phyloP scores from a whole-genome alignment of 2,329 filamentous ascomycete genomes.

The Pyricularia pennisetigena region DNA sequence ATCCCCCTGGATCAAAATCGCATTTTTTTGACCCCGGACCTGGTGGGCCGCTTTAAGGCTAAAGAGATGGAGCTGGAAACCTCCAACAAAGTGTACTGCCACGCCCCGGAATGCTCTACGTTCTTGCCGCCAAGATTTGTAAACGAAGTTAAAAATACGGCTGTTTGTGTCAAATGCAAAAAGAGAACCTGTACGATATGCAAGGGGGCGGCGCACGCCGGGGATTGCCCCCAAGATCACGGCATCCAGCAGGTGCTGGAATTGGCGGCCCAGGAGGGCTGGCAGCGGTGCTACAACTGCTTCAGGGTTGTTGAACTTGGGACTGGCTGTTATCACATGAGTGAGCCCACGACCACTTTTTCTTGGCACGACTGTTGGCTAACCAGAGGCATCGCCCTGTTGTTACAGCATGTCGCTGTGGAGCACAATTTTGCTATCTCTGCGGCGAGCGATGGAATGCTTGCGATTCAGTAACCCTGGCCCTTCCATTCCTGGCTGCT shows the following conservation, averaged over 20 bases:
- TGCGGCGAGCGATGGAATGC: conserved; percentile 2
- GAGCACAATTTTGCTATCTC: background rate
- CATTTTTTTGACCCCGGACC: too few relatives aligned
- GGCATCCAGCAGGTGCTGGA: conserved; percentile 26
- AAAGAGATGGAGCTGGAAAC: too few relatives aligned
- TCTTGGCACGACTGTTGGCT: background rate
- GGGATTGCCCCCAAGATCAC: conserved; percentile 36
- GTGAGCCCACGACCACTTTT: conserved; percentile 23
- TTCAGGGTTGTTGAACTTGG: too few relatives aligned
- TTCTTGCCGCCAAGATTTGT: conserved; percentile 31
- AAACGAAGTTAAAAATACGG: conserved; percentile 17
- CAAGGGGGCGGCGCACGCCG: conserved; percentile 33
- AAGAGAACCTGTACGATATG: conserved; percentile 38
- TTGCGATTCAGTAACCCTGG: conserved; percentile 1
- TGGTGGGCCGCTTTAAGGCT: too few relatives aligned
- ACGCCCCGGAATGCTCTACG: conserved; percentile 25
- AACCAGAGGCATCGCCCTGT: background rate
- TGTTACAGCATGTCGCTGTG: background rate
- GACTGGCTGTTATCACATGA: too few relatives aligned
- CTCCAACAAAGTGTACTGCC: conserved; percentile 41
- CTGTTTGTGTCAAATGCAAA: conserved; percentile 30
- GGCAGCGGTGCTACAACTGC: conserved; percentile 46
- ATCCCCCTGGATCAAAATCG: conserved; percentile 25
- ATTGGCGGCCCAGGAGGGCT: conserved; percentile 30
- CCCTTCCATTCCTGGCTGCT: too few relatives aligned